phyloP scores from a whole-genome alignment of 495 filamentous ascomycete species.

The Ascodesmis nigricans region DNA sequence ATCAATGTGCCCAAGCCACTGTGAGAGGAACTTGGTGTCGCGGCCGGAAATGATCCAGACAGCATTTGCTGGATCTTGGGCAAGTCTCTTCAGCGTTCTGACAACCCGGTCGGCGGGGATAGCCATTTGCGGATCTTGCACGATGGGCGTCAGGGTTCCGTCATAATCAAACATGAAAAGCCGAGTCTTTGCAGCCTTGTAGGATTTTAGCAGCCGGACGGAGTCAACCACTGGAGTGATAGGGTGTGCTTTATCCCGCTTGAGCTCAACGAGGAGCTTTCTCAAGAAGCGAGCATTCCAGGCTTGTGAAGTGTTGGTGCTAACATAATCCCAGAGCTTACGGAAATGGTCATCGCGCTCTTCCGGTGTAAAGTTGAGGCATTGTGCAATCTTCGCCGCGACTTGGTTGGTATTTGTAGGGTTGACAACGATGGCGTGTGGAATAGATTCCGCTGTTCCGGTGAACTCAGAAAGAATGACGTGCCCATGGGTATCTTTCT shows the following conservation, averaged over 20 bases:
- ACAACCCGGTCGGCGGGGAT: constrained; percentile 67
- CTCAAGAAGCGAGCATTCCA: constrained; percentile 63
- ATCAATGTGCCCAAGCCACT: constrained; percentile 67
- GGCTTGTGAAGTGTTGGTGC: constrained; percentile 54
- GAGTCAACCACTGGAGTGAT: constrained; percentile 65
- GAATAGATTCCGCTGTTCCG: constrained; percentile 68
- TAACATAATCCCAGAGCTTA: constrained; percentile 61
- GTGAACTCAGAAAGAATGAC: constrained; percentile 91
- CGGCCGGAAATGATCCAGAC: constrained; percentile 98
- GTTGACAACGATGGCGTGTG: constrained; percentile 77
- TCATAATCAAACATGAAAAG: constrained; percentile 98
- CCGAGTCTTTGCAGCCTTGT: constrained; percentile 45
- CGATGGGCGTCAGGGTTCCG: constrained; percentile 90
- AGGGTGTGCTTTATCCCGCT: constrained; percentile 48
- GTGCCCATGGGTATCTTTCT: constrained; percentile 60
- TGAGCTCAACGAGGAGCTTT: constrained; percentile 52
- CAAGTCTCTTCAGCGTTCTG: constrained; percentile 52
- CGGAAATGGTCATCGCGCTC: constrained; percentile 35
- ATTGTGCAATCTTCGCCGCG: constrained; percentile 54
- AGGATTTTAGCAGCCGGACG: constrained; percentile 42
- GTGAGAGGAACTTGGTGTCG: constrained; percentile 67
- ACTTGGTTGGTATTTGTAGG: constrained; percentile 74
- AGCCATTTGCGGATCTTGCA: constrained; percentile 66
- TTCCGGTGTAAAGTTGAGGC: constrained; percentile 45
- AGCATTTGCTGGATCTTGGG: constrained; percentile 54